These are phyloP conservation scores for Leccinum ponderosum DNA, from an alignment of 1,284 basidiomycete species.

Conservation along the genomic window DNA sequence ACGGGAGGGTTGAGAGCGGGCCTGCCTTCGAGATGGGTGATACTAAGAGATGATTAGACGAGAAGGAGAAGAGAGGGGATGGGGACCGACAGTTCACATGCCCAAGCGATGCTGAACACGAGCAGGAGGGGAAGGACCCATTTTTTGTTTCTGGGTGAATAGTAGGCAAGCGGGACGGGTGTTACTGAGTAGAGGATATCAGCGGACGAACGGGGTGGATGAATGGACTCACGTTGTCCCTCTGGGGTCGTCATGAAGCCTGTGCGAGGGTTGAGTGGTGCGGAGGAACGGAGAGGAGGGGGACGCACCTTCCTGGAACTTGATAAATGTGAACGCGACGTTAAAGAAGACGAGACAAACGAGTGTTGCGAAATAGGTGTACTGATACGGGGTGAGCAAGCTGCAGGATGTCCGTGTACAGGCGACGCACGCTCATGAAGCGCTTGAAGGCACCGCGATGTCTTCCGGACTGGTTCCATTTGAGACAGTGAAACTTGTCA, in stretches of 20 bases:
- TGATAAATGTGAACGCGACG: conserved; percentile 57
- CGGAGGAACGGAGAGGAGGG: not conserved
- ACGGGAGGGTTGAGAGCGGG: not conserved
- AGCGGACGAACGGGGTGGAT: conserved; percentile 1
- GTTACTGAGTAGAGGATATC: conserved; percentile 42
- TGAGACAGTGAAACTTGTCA: conserved; percentile 69
- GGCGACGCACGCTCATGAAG: conserved; percentile 68
- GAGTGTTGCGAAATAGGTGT: conserved; percentile 68
- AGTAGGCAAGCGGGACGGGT: conserved; percentile 53
- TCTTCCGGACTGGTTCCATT: conserved; percentile 62
- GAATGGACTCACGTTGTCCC: conserved; percentile 40
- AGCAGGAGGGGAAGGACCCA: conserved; percentile 70
- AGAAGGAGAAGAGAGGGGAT: not conserved
- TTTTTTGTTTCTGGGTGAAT: conserved; percentile 41
- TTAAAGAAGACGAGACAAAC: conserved; percentile 63
- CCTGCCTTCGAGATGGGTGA: conserved; percentile 77
- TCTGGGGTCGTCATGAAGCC: conserved; percentile 43
- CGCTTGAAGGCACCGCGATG: conserved; percentile 79
- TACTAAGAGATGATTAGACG: conserved; percentile 39
- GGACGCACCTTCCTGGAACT: conserved; percentile 65
- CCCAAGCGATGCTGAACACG: conserved; percentile 67
- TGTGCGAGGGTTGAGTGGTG: conserved; percentile 21
- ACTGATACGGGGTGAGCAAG: conserved; percentile 42
- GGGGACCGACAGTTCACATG: conserved; percentile 63
- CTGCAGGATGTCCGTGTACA: not conserved